Base-by-base conservation (phyloP, 345 rosid species). In the Carallia pectinifolia region DNA sequence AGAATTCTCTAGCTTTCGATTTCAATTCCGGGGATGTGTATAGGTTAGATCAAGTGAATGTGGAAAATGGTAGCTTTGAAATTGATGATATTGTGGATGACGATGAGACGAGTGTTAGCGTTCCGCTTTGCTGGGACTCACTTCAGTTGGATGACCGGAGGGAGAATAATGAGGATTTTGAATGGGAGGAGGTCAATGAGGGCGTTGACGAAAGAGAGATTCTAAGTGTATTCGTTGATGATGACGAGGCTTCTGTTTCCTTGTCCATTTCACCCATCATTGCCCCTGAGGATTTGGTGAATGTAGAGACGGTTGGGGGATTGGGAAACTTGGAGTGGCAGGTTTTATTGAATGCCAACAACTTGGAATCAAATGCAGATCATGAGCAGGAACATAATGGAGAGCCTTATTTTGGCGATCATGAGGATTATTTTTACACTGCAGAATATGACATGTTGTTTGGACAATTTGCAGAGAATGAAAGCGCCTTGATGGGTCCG, bases 101-200 rank as follows among this genome's bases (percentile, higher is more conserved):
- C 15, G 88, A 84, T 53, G 88, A 75, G 77, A 82, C 48, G 3
- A 79, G 82, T 66, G 85, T 83, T 52, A 70, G 78, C 16, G 74
- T 83, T 53, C 91, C 89, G 30, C 86, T 90, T 55, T 74, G 85
- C 77, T 91, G 89, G 96, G 97, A 94, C 75, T 87, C 95, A 4
- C 85, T 91, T 73, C 88, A 76, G 0, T 66, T 91, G 79, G 98
- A 87, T 65, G 96, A 85, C 65, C 80, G 77, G 65, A 79, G 85
- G 34, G 88, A 79, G 23, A 70, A 74, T 67, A 79, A 79, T 53
- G 98, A 89, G 74, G 96, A 93, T 61, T 84, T 85, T 9, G 98
- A 90, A 78, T 94, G 98, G 98, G 98, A 91, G 79, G 96, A 94
- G 77, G 96, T 93, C 39, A 88, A 87, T 78, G 92, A 77, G 54